Base-by-base conservation (phyloP, 192 early-diverging fungal species). In the Powellomyces hirtus region DNA sequence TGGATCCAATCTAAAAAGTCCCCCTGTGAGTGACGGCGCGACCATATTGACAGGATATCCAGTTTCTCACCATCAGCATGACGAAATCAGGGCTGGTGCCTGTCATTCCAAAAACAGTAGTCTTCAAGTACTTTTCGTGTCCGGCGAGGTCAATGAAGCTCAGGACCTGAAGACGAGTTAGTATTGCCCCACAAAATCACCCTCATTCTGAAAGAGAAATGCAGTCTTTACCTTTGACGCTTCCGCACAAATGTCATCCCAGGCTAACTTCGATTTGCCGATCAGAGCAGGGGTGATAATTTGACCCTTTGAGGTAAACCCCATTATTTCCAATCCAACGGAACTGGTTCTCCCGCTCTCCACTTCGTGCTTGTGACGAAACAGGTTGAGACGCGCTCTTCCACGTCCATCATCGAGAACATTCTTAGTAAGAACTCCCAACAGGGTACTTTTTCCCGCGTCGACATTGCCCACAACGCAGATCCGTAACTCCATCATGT, bases 321-420 rank as follows among this genome's bases (percentile, higher is more conserved):
- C 93, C 67, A 97, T 82, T 53, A 93, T 89, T 59, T 92, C 92
- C 68, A 90, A 79, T 1, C 94, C 92, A 0, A 94, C 91, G 22
- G 91, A 93, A 22, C 90, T 92, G n/a, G 93, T 97, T 14, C 91
- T 75, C n/a, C 95, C 95, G 16, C 89, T 82, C 76, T 92, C 93
- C 27, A 97, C 81, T 68, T 97, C 95, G 70, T 97, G 95, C 77
- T 93, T 91, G 74, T 94, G 91, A 13, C 84, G 72, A 72, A 95
- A 95, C 37, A 97, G 79, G 66, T 94, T 94, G 34, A 94, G 78
- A 26, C 95, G 90, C 14, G 91, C 91, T 52, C 88, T 91, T 49
- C 95, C 95, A 40, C 95, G 86, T 14, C 95, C 95, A 77, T 97
- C 93, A 77, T 97, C 95, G 36, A 97, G 81, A 1, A 88, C 81